Conservation (phyloP, 805 yeast genomes). For the Ogataea dorogensis region DNA sequence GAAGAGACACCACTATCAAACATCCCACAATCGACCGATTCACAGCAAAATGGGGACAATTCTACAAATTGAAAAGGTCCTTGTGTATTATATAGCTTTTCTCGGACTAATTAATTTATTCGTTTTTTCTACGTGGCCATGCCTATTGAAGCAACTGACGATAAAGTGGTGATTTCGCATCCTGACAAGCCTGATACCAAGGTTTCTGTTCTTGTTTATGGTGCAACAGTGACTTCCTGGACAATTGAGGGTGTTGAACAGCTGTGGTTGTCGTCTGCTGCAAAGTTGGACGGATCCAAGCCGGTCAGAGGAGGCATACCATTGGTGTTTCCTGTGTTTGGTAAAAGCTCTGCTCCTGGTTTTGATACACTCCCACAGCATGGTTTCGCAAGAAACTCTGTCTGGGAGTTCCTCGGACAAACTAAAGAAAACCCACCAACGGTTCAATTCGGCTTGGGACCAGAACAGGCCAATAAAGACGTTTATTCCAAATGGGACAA, state of each 20-base stretch:
- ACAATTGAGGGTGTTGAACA: conserved; percentile 67
- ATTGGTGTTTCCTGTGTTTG: conserved; percentile 90
- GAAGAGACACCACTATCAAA: not conserved
- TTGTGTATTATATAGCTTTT: no score
- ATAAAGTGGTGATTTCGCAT: conserved; percentile 57
- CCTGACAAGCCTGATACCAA: conserved; percentile 50
- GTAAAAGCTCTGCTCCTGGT: conserved; percentile 61
- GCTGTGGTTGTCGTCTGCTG: conserved; percentile 76
- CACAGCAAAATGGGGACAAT: not conserved
- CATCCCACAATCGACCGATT: not conserved
- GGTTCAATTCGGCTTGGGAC: conserved; percentile 87
- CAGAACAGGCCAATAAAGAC: conserved; percentile 72
- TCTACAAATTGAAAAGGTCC: not conserved
- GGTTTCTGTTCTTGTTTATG: conserved; percentile 74
- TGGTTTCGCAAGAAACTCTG: conserved; percentile 88
- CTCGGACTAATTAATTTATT: conserved; percentile 4
- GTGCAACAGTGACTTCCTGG: conserved; percentile 92
- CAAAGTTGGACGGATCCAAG: conserved; percentile 84
- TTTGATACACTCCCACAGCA: conserved; percentile 84
- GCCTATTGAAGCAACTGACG: conserved; percentile 67
- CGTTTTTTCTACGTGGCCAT: conserved; percentile 25
- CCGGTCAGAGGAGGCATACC: conserved; percentile 99
- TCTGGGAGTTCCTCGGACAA: conserved; percentile 95
- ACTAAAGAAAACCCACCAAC: conserved; percentile 67
- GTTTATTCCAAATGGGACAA: conserved; percentile 55